Base-by-base conservation (phyloP, 257 asterid genomes). In the Nicotiana knightiana region DNA sequence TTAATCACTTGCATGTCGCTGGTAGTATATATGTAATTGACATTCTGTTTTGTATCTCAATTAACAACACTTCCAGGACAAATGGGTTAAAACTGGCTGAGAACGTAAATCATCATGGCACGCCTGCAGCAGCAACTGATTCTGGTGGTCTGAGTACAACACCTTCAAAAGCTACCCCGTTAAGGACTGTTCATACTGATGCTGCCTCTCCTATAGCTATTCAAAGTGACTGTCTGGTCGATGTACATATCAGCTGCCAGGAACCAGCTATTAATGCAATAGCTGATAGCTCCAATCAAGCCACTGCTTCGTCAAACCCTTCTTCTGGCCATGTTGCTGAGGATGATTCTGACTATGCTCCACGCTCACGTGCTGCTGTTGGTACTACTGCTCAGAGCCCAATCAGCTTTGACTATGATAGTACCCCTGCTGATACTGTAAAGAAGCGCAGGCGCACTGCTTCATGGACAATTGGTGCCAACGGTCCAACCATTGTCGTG, bases 351-450 rank as follows among this genome's bases (percentile, higher is more conserved):
- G 97, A 91, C 65, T 93, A 91, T 87, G 87, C 88, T 80, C 94
- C 96, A 61, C 90, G 83, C 30, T 63, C 43, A 57, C 82, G 67
- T 83, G 86, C 78, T 54, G 87, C 83, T 63, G 78, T 83, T 87
- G 87, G 82, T 81, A 87, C 84, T 67, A 61, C 85, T 83, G 87
- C 82, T 82, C 86, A 71, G 86, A 82, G 85, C 51, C 87, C 86
- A 81, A 65, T 67, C 80, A 86, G 76, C 83, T 81, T 90, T 71
- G 89, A 88, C 83, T 80, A 77, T 48, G 81, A 80, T 86, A 87
- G 88, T 79, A 90, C 96, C 84, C 99, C 99, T 64, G 98, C 99
- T 84, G 97, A 91, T 73, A 92, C 98, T 16, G 99, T 95, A 46
- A 95, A 95, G 88, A 93, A 92, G 92, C 88, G 99, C 81, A 91